phyloP scores from a whole-genome alignment of 192 early-diverging fungal species.

The Coemansia sp. region DNA sequence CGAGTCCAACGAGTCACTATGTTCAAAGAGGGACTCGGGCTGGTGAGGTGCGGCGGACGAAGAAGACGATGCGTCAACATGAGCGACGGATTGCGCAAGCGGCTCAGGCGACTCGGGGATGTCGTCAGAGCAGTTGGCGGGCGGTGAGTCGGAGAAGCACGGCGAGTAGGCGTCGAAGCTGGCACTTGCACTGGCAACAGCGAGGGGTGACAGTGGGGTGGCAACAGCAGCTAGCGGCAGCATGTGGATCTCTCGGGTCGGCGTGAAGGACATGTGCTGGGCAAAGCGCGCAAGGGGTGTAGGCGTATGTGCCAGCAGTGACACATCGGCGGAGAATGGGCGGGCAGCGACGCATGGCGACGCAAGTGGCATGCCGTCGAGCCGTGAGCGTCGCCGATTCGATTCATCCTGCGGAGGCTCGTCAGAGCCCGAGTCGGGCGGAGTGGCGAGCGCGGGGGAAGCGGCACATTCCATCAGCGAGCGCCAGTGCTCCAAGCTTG shows the following conservation, averaged over 20 bases:
- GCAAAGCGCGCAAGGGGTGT: conserved; percentile 10
- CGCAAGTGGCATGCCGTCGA: neutral
- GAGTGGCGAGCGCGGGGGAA: conserved; percentile 29
- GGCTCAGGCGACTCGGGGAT: neutral
- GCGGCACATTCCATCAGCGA: conserved; percentile 25
- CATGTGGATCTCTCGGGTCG: conserved; percentile 38
- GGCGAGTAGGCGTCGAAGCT: conserved; percentile 41
- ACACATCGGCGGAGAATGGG: conserved; percentile 44
- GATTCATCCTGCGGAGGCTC: conserved; percentile 9
- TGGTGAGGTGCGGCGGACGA: conserved; percentile 20
- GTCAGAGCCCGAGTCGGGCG: conserved; percentile 36
- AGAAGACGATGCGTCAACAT: conserved; percentile 11
- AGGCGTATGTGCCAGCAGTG: conserved; percentile 38
- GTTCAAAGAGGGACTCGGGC: conserved; percentile 33
- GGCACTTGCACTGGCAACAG: conserved; percentile 3
- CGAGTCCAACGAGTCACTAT: conserved; percentile 21
- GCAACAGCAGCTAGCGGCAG: conserved; percentile 28
- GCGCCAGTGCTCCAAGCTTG: conserved; percentile 38
- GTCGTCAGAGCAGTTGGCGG: conserved; percentile 2
- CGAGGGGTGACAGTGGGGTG: neutral
- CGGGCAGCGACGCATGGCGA: conserved; percentile 10
- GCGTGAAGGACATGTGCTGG: conserved; percentile 17
- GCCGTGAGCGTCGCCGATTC: neutral
- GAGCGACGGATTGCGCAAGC: neutral
- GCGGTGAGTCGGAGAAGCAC: conserved; percentile 26